Evolutionary conservation across 257 asterid genomes (phyloP), one percentile per base, ranked within the genome.

Genomic region (Eustoma russellianum): DNA sequence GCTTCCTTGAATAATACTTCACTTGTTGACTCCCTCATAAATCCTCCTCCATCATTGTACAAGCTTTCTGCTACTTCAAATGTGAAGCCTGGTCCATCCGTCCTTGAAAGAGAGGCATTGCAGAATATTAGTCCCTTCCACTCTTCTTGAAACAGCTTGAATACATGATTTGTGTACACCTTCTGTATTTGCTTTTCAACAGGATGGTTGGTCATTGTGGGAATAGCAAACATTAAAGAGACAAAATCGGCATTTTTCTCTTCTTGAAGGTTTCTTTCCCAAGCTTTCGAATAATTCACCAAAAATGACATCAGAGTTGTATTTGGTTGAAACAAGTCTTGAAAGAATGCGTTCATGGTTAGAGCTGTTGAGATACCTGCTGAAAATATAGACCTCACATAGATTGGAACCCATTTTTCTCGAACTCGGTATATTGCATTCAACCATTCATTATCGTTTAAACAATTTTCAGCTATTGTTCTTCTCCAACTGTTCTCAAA

Each of bases 341-440:
- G 70, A 58, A 76, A 82, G 58, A 74, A 71, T 30, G 78, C 50
- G 47, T 59, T 62, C n/a, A 56, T 50, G 13, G 65, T 65, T 62
- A 70, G 79, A 7, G 15, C 64, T 59, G 70, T 79, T 58, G 78
- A 60, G 69, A 78, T 67, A 48, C 85, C 83, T 30, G 63, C 61
- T 34, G 68, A 77, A 52, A 38, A 11, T 38, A 7, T 11, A 2
- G 43, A 38, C 12, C 7, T 38, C 12, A 4, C 43, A 38, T 38
- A 78, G 45, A 81, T 83, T 24, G 86, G 90, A 9, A 61, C 81
- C 90, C 86, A 81, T 33, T 57, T 53, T 47, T 57, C 65, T 5
- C 90, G 78, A 56, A 75, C 83, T 70, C 76, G 74, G 7, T 38
- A 38, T 38, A 38, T 0, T 11, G 43, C 5, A 2, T 38, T 38